phyloP scores from a whole-genome alignment of 371 early-diverging fungal genomes.

The Mucor lusitanicus region DNA sequence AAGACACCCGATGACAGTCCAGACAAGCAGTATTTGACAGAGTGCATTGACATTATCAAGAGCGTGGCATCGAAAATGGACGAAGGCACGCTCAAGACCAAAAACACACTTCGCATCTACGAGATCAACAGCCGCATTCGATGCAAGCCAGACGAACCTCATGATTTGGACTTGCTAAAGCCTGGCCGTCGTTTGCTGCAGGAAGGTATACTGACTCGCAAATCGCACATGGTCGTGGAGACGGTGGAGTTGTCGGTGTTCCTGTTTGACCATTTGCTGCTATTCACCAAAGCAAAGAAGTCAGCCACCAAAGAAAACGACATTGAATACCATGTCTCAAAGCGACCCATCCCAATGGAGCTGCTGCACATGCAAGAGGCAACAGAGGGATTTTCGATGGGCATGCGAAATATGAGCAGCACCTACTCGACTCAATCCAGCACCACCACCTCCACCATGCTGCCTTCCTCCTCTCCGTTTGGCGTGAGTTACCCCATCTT shows the following conservation, averaged over 20 bases:
- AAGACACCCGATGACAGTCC: conserved; percentile 74
- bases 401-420: conserved; percentile 21
- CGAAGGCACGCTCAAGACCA: conserved; percentile 27
- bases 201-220: conserved; percentile 77
- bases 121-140: conserved; percentile 42
- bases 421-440: neutral
- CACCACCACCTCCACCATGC: conserved; percentile 44
- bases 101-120: conserved; percentile 32
- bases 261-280: conserved; percentile 85
- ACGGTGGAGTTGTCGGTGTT: conserved; percentile 72
- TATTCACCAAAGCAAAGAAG: conserved; percentile 72
- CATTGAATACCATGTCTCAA: conserved; percentile 61
- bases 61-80: conserved; percentile 61
- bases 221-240: conserved; percentile 69
- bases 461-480: conserved; percentile 13
- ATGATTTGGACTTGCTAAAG: conserved; percentile 69
- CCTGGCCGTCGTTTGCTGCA: conserved; percentile 73
- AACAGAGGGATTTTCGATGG: conserved; percentile 47
- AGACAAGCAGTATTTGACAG: conserved; percentile 40
- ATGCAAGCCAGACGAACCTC: conserved; percentile 38
- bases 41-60: conserved; percentile 70
- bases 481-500: conserved; percentile 25
- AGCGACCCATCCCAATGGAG: conserved; percentile 64
- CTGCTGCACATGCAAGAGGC: conserved; percentile 56
- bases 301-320: conserved; percentile 43